phyloP scores from a whole-genome alignment of 75 land plant genomes.

The Pinus taeda region DNA sequence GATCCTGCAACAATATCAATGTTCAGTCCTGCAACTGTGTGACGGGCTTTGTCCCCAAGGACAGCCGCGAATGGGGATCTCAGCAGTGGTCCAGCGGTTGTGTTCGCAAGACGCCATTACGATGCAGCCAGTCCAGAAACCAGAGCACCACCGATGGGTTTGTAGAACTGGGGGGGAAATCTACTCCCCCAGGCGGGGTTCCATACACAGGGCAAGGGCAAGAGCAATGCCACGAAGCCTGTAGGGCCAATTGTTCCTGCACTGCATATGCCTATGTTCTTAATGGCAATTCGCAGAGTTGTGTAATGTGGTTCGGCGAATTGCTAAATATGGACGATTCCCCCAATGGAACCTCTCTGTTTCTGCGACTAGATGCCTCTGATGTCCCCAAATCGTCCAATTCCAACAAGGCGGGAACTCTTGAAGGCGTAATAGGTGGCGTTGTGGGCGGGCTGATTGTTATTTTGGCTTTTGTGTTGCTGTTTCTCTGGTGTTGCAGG shows the following conservation, averaged over 20 bases:
- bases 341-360: not conserved
- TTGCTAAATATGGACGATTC: slow-evolving; percentile 22
- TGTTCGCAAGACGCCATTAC: slow-evolving; percentile 18
- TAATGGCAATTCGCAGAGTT: not conserved
- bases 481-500: not conserved
- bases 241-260: slow-evolving; percentile 51
- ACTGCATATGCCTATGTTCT: slow-evolving; percentile 32
- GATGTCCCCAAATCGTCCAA: not conserved
- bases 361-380: slow-evolving; percentile 12
- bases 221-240: slow-evolving; percentile 30
- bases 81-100: slow-evolving; percentile 39
- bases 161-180: not conserved
- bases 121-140: slow-evolving; percentile 16
- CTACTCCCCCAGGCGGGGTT: not conserved
- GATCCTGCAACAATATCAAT: slow-evolving; percentile 2
- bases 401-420: not conserved
- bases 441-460: not conserved
- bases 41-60: slow-evolving; percentile 24
- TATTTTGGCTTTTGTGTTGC: not conserved
- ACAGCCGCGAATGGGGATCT: slow-evolving; percentile 23
- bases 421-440: not conserved
- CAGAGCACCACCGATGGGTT: slow-evolving; percentile 26
- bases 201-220: not conserved
- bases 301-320: slow-evolving; percentile 44
- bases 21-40: slow-evolving; percentile 17